These are phyloP conservation scores for Penicillium sp. DNA, from an alignment of 2,329 filamentous ascomycete genomes.

Conservation along the genomic window DNA sequence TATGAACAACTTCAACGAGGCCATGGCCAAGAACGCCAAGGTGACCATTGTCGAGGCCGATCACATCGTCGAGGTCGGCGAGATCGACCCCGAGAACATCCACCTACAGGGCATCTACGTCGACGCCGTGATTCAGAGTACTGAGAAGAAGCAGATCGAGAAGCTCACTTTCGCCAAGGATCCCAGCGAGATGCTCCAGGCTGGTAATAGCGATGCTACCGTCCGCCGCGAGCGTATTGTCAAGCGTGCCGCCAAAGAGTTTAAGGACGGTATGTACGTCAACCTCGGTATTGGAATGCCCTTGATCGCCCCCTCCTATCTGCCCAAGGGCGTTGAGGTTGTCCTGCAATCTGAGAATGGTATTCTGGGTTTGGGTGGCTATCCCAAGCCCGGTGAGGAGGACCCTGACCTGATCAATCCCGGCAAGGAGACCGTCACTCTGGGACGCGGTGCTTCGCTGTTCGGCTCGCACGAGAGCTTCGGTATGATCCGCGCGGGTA, in stretches of 20 bases:
- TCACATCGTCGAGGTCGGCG: slow-evolving; percentile 84
- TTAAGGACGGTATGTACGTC: slow-evolving; percentile 93
- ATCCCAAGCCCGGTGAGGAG: slow-evolving; percentile 70
- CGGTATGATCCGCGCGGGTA: slow-evolving; percentile 86
- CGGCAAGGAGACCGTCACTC: slow-evolving; percentile 87
- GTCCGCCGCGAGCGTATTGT: slow-evolving; percentile 84
- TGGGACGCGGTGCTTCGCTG: slow-evolving; percentile 72
- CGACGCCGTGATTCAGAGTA: slow-evolving; percentile 81
- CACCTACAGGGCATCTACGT: slow-evolving; percentile 91
- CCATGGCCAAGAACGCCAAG: slow-evolving; percentile 88
- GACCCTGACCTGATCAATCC: slow-evolving; percentile 89
- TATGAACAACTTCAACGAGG: slow-evolving; percentile 89
- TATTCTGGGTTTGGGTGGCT: slow-evolving; percentile 70
- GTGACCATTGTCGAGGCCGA: slow-evolving; percentile 90
- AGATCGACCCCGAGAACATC: slow-evolving; percentile 77
- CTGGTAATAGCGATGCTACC: slow-evolving; percentile 65
- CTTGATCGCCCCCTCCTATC: slow-evolving; percentile 82
- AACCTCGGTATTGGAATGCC: slow-evolving; percentile 93
- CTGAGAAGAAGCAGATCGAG: slow-evolving; percentile 74
- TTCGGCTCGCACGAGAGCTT: slow-evolving; percentile 89
- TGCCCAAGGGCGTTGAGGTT: slow-evolving; percentile 73
- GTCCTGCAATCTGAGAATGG: slow-evolving; percentile 79
- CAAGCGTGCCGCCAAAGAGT: slow-evolving; percentile 79
- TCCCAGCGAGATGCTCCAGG: slow-evolving; percentile 58
- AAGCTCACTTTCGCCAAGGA: slow-evolving; percentile 78